These are phyloP conservation scores for Xylaria polymorpha DNA, from an alignment of 2,329 filamentous ascomycete species.

Conservation along the genomic window DNA sequence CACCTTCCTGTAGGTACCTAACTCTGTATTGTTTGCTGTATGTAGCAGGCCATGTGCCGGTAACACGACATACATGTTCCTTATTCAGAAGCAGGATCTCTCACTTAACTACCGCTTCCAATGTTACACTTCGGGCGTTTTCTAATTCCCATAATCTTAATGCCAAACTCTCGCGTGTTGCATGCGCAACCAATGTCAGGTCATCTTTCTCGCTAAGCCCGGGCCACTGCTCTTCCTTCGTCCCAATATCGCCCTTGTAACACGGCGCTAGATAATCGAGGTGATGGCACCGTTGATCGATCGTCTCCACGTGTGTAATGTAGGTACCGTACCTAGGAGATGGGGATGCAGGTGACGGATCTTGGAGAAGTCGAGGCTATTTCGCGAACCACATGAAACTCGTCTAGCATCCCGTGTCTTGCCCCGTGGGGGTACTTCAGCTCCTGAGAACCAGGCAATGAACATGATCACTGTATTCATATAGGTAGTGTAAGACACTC, in stretches of 20 bases:
- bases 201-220: slow-evolving; percentile 21
- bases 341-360: neutral
- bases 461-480: neutral
- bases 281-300: neutral
- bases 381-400: slow-evolving; percentile 25
- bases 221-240: slow-evolving; percentile 2
- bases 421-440: slow-evolving; percentile 10
- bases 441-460: neutral
- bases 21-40: too few relatives aligned
- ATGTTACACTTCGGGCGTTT: slow-evolving; percentile 2
- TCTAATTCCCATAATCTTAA: slow-evolving; percentile 8
- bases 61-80: neutral
- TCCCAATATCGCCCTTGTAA: slow-evolving; percentile 17
- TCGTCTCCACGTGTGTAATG: slow-evolving; percentile 15
- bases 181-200: slow-evolving; percentile 20
- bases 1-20: too few relatives aligned
- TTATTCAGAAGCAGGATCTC: slow-evolving; percentile 1
- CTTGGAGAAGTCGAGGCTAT: slow-evolving; percentile 9
- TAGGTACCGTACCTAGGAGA: neutral
- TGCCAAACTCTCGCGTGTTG: slow-evolving; percentile 9
- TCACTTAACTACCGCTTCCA: neutral
- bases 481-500: neutral
- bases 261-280: slow-evolving; percentile 25
- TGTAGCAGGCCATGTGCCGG: neutral
- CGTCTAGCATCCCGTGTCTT: slow-evolving; percentile 5